Percentiles rank a stretch among this genome's conserved stretches.
These are phyloP conservation scores for Paecilomyces fulvus DNA, from an alignment of 2,329 filamentous ascomycete genomes.

Conservation along the genomic window DNA sequence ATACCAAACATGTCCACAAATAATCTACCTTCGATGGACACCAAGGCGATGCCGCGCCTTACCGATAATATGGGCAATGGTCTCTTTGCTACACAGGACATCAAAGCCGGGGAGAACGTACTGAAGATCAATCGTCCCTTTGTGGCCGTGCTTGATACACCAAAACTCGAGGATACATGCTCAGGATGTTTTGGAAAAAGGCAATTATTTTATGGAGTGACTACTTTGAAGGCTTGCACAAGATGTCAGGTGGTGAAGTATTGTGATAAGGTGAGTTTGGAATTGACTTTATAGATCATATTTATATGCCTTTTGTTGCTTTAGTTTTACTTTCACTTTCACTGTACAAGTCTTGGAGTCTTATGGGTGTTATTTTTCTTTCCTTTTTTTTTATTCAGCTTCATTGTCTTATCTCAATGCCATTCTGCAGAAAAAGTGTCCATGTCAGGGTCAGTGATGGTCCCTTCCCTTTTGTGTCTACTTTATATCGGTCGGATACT, in stretches of 20 bases:
- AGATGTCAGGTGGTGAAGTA: slow-evolving; percentile 52
- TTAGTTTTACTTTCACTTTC: neutral
- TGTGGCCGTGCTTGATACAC: slow-evolving; percentile 46
- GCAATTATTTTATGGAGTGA: slow-evolving; percentile 12
- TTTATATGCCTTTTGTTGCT: neutral
- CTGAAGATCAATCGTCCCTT: slow-evolving; percentile 44
- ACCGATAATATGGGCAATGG: slow-evolving; percentile 40
- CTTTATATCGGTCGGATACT: no score
- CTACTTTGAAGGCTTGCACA: slow-evolving; percentile 46
- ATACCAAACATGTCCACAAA: slow-evolving; percentile 12
- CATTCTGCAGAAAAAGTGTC: no score
- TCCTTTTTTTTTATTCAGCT: no score
- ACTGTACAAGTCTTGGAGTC: neutral
- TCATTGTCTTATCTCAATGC: no score
- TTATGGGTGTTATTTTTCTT: no score
- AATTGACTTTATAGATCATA: slow-evolving; percentile 1
- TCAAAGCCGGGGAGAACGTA: slow-evolving; percentile 42
- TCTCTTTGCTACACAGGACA: slow-evolving; percentile 44
- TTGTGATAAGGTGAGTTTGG: slow-evolving; percentile 46
- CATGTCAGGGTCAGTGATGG: no score
- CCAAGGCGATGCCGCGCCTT: slow-evolving; percentile 16
- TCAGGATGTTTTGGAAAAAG: slow-evolving; percentile 46
- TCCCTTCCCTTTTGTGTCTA: no score
- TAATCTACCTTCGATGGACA: slow-evolving; percentile 11
- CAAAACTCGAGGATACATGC: slow-evolving; percentile 47